Evolutionary conservation across 1,139 yeast species (phyloP).

Genomic region (Kurtzmaniella quercitrusa): DNA sequence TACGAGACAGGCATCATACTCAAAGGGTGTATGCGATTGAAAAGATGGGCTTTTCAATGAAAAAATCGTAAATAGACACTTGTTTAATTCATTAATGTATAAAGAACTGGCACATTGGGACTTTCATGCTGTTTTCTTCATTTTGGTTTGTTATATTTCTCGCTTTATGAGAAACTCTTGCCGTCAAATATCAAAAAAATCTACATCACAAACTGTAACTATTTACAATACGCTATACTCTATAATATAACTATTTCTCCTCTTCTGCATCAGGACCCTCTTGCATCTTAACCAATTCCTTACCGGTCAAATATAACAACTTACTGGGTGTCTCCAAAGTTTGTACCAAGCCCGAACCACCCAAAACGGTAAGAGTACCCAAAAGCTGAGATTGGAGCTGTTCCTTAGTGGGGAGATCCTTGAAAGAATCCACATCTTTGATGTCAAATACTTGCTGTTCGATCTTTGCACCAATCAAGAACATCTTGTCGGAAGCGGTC

Average conservation of each 20-base stretch:
- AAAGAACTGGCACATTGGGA: no score
- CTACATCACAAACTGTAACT: not conserved
- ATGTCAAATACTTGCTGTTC: conserved; percentile 57
- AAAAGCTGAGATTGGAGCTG: conserved; percentile 78
- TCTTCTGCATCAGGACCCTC: conserved; percentile 6
- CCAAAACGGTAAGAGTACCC: conserved; percentile 76
- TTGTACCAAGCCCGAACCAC: conserved; percentile 86
- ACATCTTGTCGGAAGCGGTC: conserved; percentile 64
- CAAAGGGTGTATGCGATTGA: not conserved
- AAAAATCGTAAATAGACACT: no score
- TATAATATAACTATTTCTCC: not conserved
- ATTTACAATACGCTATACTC: not conserved
- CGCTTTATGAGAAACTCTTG: no score
- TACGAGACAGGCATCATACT: not conserved
- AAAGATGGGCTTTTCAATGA: no score
- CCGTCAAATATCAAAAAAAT: no score
- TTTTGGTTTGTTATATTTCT: not conserved
- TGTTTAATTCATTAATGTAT: no score
- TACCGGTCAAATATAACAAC: conserved; percentile 66
- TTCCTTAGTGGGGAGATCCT: conserved; percentile 67
- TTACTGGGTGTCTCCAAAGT: conserved; percentile 70
- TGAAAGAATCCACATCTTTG: conserved; percentile 56
- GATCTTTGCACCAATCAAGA: conserved; percentile 81
- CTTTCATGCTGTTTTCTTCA: no score
- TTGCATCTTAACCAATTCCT: conserved; percentile 46